A percentile compares a stretch with the other conserved stretches of the same genome.
phyloP scores from a whole-genome alignment of 2,329 filamentous ascomycete species.

The Sporothrix luriei region DNA sequence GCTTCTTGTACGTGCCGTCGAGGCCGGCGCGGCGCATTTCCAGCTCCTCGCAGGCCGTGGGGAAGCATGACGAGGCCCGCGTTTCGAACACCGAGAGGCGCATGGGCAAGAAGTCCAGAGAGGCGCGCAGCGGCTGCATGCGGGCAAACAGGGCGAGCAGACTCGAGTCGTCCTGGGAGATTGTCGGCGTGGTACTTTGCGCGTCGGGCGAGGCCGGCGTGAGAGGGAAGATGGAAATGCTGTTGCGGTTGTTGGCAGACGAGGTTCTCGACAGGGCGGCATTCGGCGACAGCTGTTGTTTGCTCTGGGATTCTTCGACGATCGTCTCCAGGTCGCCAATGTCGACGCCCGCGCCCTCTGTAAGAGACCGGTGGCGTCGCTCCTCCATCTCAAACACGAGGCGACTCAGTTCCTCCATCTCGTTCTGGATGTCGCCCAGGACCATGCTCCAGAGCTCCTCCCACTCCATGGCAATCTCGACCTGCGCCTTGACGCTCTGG shows the following conservation, averaged over 20 bases:
- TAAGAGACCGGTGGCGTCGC: slow-evolving; percentile 77
- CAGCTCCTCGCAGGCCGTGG: slow-evolving; percentile 87
- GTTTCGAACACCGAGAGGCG: slow-evolving; percentile 81
- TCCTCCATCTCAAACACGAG: slow-evolving; percentile 98
- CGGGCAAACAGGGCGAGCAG: slow-evolving; percentile 88
- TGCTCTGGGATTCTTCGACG: slow-evolving; percentile 71
- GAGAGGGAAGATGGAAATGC: slow-evolving; percentile 64
- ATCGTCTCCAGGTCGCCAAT: slow-evolving; percentile 91
- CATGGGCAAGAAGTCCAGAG: slow-evolving; percentile 95
- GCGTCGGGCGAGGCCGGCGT: slow-evolving; percentile 61
- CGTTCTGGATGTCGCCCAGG: slow-evolving; percentile 86
- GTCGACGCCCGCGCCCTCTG: slow-evolving; percentile 65
- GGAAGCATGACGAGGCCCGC: slow-evolving; percentile 76
- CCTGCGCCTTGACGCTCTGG: slow-evolving; percentile 80
- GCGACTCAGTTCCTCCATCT: slow-evolving; percentile 63
- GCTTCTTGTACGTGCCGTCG: slow-evolving; percentile 82
- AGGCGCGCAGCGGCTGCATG: slow-evolving; percentile 91
- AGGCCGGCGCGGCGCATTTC: slow-evolving; percentile 72
- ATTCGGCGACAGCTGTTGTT: slow-evolving; percentile 11
- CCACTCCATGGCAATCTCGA: slow-evolving; percentile 98
- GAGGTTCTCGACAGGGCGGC: slow-evolving; percentile 50
- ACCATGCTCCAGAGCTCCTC: slow-evolving; percentile 95
- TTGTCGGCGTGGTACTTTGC: slow-evolving; percentile 48
- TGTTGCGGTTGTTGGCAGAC: slow-evolving; percentile 65
- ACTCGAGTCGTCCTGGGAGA: slow-evolving; percentile 79